Evolutionary conservation across 1,139 yeast genomes (phyloP), one percentile per base, ranked within the genome.

Genomic region (Hyphopichia khmerensis): DNA sequence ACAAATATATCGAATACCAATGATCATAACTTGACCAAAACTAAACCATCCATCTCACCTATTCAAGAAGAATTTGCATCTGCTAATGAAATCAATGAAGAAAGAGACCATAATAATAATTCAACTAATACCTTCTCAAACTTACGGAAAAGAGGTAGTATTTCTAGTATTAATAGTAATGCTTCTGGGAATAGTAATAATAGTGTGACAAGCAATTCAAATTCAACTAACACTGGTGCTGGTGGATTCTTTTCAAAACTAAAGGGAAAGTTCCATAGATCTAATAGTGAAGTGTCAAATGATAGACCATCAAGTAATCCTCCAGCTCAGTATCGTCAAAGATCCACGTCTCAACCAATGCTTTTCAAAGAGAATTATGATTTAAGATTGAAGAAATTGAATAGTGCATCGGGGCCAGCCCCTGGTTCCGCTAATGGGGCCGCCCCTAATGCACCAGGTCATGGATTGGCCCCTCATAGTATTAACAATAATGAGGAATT

Each of bases 331-430:
- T 39, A 10, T 36, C 48, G 21, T 10, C 43, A 9, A 27, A 39
- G 8, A 15, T 72, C 69, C 57, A 80, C 85, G 51, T 62, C 68
- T 84, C 85, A 80, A n/a, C 72, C 77, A n/a, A 24, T 35, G 23
- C 48, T 65, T 65, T 45, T 73, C 72, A 41, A 77, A 59, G 43
- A 77, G 57, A 45, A 47, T 39, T 51, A 47, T 35, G 41, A 41
- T 16, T 27, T 51, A 13, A 45, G 41, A 17, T 36, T 45, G 29
- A 45, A 36, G 26, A 45, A 32, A 30, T 36, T 30, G 11, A 18
- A 13, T 2, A 36, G 33, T 18, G n/a, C 13, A 4, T 7, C n/a
- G 5, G 29, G 29, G 11, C 10, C 42, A 26, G 33, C 8, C 24
- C 8, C 24, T 21, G 24, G 32, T 7, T 11, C 14, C 10, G 48